A percentile compares a stretch with the other conserved stretches of the same genome.
Conservation (phyloP, 306 rosid species). For the Delonix regia region DNA sequence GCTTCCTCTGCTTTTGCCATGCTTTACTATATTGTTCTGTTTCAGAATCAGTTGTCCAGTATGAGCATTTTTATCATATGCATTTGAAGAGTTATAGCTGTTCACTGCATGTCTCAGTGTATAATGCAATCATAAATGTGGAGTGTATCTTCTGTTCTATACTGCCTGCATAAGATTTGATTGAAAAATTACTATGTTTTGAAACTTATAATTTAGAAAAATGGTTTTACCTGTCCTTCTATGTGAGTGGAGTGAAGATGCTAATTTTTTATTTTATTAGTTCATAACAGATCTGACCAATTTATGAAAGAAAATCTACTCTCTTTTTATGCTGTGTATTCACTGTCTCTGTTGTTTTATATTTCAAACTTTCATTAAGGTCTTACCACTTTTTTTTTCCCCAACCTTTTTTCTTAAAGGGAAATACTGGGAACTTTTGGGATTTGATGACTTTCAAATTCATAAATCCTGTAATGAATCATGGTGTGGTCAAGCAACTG, state of each 20-base stretch:
- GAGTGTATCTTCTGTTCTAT: constrained; percentile 11
- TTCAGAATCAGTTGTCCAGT: not conserved
- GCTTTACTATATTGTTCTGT: not conserved
- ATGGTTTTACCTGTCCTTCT: not conserved
- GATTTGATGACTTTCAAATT: constrained; percentile 75
- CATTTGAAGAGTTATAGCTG: not conserved
- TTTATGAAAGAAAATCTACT: not conserved
- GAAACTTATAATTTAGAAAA: not conserved
- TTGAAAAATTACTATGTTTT: constrained; percentile 20
- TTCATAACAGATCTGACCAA: not conserved
- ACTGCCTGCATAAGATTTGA: not conserved
- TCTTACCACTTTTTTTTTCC: constrained; percentile 31
- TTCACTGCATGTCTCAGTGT: constrained; percentile 15
- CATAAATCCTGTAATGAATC: constrained; percentile 73
- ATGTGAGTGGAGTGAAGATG: not conserved
- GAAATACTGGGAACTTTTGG: constrained; percentile 51
- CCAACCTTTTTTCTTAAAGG: constrained; percentile 52
- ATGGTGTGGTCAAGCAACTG: constrained; percentile 76
- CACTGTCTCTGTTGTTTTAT: constrained; percentile 10
- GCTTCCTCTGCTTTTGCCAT: not conserved
- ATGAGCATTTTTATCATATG: constrained; percentile 1
- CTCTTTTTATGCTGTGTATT: constrained; percentile 11
- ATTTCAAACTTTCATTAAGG: constrained; percentile 34
- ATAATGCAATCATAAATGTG: constrained; percentile 5
- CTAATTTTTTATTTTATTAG: not conserved